These are phyloP conservation scores for Cardamine chenopodiifolia DNA, from an alignment of 345 rosid genomes.

Conservation along the genomic window DNA sequence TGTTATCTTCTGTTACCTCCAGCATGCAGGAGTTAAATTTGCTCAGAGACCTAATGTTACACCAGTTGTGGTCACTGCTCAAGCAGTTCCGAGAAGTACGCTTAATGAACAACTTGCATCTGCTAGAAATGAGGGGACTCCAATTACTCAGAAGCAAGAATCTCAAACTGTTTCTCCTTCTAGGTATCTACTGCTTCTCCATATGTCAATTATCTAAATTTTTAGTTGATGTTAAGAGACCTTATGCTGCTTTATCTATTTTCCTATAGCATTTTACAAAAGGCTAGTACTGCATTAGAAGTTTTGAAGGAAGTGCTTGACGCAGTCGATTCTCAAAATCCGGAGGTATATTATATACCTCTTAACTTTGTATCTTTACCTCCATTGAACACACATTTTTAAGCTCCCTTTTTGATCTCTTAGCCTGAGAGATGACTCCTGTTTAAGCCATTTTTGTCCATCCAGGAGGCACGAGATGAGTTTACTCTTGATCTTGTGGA, in stretches of 20 bases:
- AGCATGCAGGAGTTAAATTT: slow-evolving; percentile 87
- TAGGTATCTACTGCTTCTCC: slow-evolving; percentile 51
- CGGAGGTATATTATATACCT: slow-evolving; percentile 57
- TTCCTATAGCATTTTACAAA: slow-evolving; percentile 75
- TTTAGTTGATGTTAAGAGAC: slow-evolving; percentile 2
- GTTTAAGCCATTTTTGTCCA: slow-evolving; percentile 31
- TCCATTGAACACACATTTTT: slow-evolving; percentile 21
- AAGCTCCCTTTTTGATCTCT: slow-evolving; percentile 1
- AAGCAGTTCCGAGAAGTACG: slow-evolving; percentile 48
- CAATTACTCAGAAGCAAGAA: slow-evolving; percentile 49
- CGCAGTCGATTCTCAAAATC: slow-evolving; percentile 78
- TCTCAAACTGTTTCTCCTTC: slow-evolving; percentile 66
- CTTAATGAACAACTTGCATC: slow-evolving; percentile 65
- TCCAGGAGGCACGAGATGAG: slow-evolving; percentile 83
- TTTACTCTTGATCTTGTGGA: slow-evolving; percentile 99
- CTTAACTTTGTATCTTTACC: slow-evolving; percentile 10
- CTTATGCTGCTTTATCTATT: slow-evolving; percentile 15
- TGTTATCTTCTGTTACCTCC: slow-evolving; percentile 36
- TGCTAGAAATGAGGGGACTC: slow-evolving; percentile 50
- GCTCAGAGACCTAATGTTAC: slow-evolving; percentile 56
- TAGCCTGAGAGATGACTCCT: slow-evolving; percentile 5
- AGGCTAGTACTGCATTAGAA: slow-evolving; percentile 84
- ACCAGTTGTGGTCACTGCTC: slow-evolving; percentile 48
- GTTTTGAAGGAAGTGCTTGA: slow-evolving; percentile 88
- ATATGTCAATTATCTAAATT: neutral